Conservation (phyloP, 2,329 filamentous ascomycete species). For the Cladosporium sp. region DNA sequence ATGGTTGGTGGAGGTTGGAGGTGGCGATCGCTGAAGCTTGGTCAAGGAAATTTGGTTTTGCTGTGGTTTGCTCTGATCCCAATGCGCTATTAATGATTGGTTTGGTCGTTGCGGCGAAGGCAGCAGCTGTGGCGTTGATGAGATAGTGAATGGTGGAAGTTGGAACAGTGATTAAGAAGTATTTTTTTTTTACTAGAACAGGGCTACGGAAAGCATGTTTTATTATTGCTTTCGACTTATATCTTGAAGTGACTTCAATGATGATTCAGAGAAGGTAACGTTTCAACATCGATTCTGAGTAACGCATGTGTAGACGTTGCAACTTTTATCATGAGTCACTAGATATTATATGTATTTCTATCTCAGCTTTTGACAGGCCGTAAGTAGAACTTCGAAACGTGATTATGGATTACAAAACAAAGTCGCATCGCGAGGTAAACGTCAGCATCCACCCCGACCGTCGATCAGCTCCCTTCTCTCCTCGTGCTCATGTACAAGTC, state of each 20-base stretch:
- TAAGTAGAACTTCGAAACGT: neutral
- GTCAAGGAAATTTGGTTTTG: too few relatives aligned
- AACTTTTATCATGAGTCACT: neutral
- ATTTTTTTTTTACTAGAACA: too few relatives aligned
- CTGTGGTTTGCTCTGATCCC: too few relatives aligned
- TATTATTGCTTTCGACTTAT: too few relatives aligned
- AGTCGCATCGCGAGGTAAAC: neutral
- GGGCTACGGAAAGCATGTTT: too few relatives aligned
- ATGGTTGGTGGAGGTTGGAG: too few relatives aligned
- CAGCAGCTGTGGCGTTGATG: too few relatives aligned
- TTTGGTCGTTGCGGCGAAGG: too few relatives aligned
- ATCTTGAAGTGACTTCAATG: neutral
- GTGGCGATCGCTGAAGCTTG: too few relatives aligned
- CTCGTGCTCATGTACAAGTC: slow-evolving; percentile 34
- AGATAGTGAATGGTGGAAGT: too few relatives aligned
- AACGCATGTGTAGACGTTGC: neutral
- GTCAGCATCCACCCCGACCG: neutral
- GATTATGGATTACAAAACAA: neutral
- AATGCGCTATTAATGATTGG: too few relatives aligned
- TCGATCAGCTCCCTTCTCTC: slow-evolving; percentile 10
- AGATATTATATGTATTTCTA: neutral
- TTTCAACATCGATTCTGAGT: neutral
- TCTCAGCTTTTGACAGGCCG: neutral
- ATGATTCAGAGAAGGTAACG: neutral
- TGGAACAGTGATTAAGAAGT: too few relatives aligned